Percentiles rank a stretch among this genome's conserved stretches.
Evolutionary conservation across 495 filamentous ascomycete genomes (phyloP).

Genomic region (Hyaloscypha finlandica): DNA sequence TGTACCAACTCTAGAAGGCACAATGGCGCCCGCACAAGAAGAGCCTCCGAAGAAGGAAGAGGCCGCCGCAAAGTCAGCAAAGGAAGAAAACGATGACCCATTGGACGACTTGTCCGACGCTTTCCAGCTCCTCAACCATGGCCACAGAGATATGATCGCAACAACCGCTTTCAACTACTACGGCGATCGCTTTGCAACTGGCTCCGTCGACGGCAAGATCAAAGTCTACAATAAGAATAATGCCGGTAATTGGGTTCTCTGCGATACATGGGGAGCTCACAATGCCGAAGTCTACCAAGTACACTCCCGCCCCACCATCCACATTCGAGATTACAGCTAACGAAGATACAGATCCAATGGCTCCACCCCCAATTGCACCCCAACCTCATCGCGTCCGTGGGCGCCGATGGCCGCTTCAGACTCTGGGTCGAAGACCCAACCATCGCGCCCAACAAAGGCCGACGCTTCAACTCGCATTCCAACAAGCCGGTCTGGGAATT

Average conservation of each 20-base stretch:
- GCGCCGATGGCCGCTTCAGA: constrained; percentile 84
- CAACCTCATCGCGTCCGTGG: constrained; percentile 63
- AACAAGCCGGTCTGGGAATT: constrained; percentile 38
- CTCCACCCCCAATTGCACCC: constrained; percentile 57
- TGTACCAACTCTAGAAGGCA: not conserved
- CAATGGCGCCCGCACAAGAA: not conserved
- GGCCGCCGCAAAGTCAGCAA: constrained; percentile 6
- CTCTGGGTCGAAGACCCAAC: constrained; percentile 87
- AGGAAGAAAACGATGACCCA: constrained; percentile 20
- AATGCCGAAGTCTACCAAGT: constrained; percentile 90
- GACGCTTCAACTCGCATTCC: constrained; percentile 65
- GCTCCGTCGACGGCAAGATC: constrained; percentile 89
- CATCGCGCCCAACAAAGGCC: constrained; percentile 66
- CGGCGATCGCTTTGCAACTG: constrained; percentile 87
- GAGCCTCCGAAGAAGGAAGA: not conserved
- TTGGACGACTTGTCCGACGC: constrained; percentile 27
- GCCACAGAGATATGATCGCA: constrained; percentile 69
- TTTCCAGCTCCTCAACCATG: constrained; percentile 53
- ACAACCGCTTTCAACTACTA: constrained; percentile 74
- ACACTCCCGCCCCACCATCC: constrained; percentile 33
- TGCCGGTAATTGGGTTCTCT: constrained; percentile 74
- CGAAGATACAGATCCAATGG: constrained; percentile 70
- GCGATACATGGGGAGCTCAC: constrained; percentile 89
- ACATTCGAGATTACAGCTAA: not conserved
- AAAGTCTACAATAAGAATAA: constrained; percentile 85